A percentile compares a stretch with the other conserved stretches of the same genome.
Conservation (phyloP, 371 early-diverging fungal genomes). For the Fennellomyces sp. region DNA sequence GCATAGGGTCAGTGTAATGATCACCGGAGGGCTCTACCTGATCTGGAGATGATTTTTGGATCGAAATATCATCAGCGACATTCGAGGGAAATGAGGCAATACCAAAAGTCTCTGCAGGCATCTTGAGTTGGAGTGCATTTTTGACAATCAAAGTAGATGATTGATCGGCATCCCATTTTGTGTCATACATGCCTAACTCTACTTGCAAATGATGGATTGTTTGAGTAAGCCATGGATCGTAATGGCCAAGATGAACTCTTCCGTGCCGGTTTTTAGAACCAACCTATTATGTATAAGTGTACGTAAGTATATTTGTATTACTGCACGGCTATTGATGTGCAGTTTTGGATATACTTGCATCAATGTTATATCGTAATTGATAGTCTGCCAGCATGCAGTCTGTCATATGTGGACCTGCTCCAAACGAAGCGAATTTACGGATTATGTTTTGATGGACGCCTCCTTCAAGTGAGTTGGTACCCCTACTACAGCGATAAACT, state of each 20-base stretch:
- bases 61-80: neutral
- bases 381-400: neutral
- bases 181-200: neutral
- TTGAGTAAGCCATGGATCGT: neutral
- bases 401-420: neutral
- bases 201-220: neutral
- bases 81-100: neutral
- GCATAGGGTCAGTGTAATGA: neutral
- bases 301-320: too few species aligned
- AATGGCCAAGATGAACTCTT: neutral
- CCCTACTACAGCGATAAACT: neutral
- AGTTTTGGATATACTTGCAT: too few species aligned
- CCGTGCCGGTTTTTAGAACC: neutral
- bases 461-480: neutral
- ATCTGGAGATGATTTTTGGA: too few species aligned
- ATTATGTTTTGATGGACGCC: neutral
- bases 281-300: neutral
- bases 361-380: neutral
- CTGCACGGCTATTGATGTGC: too few species aligned
- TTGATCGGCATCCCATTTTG: neutral
- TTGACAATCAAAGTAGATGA: neutral
- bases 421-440: neutral
- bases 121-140: neutral
- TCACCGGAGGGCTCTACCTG: too few species aligned
- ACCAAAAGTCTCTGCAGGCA: neutral